Percentiles rank a stretch among this genome's conserved stretches.
phyloP scores from a whole-genome alignment of 257 asterid genomes.

The Agastache rugosa region DNA sequence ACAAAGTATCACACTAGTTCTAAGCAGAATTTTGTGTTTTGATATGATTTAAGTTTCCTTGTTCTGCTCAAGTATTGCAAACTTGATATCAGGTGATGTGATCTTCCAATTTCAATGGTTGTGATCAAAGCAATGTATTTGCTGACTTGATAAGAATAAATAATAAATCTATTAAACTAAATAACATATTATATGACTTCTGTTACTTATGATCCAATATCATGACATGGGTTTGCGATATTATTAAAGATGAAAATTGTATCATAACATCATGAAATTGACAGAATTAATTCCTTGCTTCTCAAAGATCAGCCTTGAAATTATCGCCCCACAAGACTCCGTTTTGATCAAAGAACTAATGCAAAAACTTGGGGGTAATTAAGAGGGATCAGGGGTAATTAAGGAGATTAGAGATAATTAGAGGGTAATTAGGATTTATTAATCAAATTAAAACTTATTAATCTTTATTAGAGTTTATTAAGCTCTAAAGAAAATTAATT shows the following conservation, averaged over 20 bases:
- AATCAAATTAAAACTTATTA: too few relatives aligned
- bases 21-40: too few relatives aligned
- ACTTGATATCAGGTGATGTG: not conserved
- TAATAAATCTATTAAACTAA: not conserved
- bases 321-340: not conserved
- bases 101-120: not conserved
- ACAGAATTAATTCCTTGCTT: not conserved
- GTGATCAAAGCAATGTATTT: not conserved
- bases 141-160: too few relatives aligned
- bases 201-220: not conserved
- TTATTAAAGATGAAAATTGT: not conserved
- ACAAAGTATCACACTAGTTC: too few relatives aligned
- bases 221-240: not conserved
- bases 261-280: not conserved
- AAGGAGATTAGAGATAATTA: too few relatives aligned
- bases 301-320: not conserved
- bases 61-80: not conserved
- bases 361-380: too few relatives aligned
- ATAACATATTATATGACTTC: not conserved
- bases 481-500: too few relatives aligned
- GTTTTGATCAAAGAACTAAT: not conserved
- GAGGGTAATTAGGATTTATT: too few relatives aligned
- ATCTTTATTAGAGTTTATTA: too few relatives aligned
- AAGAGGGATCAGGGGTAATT: too few relatives aligned
- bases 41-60: not conserved